A percentile compares a stretch with the other conserved stretches of the same genome.
phyloP scores from a whole-genome alignment of 177 flowering plant species.

The Tripterygium wilfordii region DNA sequence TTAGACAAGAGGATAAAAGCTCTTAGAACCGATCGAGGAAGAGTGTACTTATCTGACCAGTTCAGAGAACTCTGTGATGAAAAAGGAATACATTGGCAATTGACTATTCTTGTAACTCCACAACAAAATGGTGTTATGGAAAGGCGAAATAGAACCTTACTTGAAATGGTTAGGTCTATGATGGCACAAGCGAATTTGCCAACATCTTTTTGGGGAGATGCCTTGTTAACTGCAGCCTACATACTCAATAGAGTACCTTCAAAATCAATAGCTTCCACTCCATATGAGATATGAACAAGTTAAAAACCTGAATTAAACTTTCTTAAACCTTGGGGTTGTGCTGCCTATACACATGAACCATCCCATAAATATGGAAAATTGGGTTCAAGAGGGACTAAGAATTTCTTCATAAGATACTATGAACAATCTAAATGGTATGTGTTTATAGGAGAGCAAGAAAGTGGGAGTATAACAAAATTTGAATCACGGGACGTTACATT shows the following conservation, averaged over 20 bases:
- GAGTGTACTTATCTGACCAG: neutral
- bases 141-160: neutral
- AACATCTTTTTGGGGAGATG: neutral
- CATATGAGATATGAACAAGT: neutral
- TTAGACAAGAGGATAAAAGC: neutral
- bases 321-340: slow-evolving; percentile 1
- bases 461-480: neutral
- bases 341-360: neutral
- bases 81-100: neutral
- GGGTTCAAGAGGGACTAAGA: neutral
- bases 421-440: neutral
- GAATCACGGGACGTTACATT: neutral
- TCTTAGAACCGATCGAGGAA: neutral
- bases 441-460: neutral
- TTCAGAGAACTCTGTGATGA: neutral
- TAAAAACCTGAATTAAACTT: no score
- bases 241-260: neutral
- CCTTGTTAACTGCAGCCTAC: neutral
- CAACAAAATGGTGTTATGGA: neutral
- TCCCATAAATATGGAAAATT: neutral
- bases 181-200: neutral
- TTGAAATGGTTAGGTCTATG: neutral
- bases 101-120: neutral
- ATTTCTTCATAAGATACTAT: neutral
- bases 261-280: neutral